phyloP scores from a whole-genome alignment of 2,329 filamentous ascomycete genomes.

The Paecilomyces formosus region DNA sequence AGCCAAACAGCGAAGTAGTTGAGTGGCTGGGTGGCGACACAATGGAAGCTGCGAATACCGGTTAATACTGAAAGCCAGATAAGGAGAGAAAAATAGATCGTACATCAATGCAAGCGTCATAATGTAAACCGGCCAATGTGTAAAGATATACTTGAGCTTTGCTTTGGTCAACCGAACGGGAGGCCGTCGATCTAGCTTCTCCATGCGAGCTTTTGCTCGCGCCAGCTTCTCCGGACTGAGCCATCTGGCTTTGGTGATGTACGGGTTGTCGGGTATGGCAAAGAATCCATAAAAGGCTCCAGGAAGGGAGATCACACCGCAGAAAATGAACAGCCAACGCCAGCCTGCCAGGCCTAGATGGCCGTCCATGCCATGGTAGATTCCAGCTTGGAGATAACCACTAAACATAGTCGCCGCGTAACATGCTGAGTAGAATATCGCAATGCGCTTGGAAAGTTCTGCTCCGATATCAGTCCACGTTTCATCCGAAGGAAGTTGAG shows the following conservation, averaged over 20 bases:
- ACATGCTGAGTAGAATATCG: constrained; percentile 14
- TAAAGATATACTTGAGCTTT: constrained; percentile 10
- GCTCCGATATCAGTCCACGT: not conserved
- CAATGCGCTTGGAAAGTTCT: constrained; percentile 17
- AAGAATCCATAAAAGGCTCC: constrained; percentile 19
- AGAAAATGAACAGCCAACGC: constrained; percentile 23
- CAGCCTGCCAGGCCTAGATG: constrained; percentile 18
- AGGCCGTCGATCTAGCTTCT: constrained; percentile 6
- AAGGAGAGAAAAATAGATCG: not conserved
- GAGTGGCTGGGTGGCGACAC: constrained; percentile 11
- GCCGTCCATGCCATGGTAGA: constrained; percentile 10
- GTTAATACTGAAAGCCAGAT: not conserved
- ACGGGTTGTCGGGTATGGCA: constrained; percentile 27
- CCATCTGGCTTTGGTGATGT: constrained; percentile 15
- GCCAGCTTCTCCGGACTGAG: constrained; percentile 5
- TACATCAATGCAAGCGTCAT: constrained; percentile 9
- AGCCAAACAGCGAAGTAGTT: constrained; percentile 14
- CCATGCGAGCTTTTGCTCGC: constrained; percentile 6
- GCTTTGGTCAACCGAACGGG: constrained; percentile 7
- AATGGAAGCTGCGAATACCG: constrained; percentile 5
- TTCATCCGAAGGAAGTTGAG: not conserved
- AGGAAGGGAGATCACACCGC: constrained; percentile 20
- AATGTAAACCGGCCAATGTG: constrained; percentile 11
- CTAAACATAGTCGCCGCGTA: constrained; percentile 14
- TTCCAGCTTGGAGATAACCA: constrained; percentile 15